These are phyloP conservation scores for Rubia peregrina DNA, from an alignment of 305 asterid genomes.

Conservation along the genomic window DNA sequence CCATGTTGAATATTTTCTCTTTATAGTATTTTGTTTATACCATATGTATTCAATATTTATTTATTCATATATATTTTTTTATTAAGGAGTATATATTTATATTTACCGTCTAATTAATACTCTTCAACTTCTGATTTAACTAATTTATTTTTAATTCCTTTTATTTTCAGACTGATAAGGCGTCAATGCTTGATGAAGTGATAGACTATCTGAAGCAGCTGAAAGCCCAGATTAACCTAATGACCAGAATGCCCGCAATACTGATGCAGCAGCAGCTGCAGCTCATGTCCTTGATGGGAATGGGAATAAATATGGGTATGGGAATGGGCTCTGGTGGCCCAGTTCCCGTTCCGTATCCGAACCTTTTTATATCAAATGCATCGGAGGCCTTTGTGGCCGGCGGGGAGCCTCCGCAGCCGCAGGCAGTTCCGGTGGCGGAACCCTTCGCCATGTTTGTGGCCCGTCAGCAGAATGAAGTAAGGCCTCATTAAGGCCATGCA, in stretches of 20 bases:
- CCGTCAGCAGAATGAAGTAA: slow-evolving; percentile 50
- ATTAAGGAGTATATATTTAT: too few relatives aligned
- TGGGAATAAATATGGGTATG: slow-evolving; percentile 46
- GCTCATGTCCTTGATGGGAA: slow-evolving; percentile 68
- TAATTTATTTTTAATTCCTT: background rate
- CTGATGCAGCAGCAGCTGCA: slow-evolving; percentile 72
- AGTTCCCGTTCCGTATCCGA: too few relatives aligned
- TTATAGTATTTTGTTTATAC: too few relatives aligned
- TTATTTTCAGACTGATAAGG: slow-evolving; percentile 62
- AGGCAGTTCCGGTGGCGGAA: slow-evolving; percentile 19
- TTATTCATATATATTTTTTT: too few relatives aligned
- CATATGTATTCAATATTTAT: too few relatives aligned
- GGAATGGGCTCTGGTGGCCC: slow-evolving; percentile 50
- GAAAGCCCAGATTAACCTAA: slow-evolving; percentile 63
- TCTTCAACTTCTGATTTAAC: too few relatives aligned
- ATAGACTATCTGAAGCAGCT: slow-evolving; percentile 72
- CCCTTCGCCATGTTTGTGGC: slow-evolving; percentile 42
- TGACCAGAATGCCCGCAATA: slow-evolving; percentile 60
- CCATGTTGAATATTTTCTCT: too few relatives aligned
- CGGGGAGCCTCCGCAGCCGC: background rate
- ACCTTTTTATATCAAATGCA: too few relatives aligned
- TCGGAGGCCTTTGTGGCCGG: too few relatives aligned
- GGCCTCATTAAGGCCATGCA: background rate
- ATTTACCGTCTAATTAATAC: too few relatives aligned
- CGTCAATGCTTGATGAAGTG: slow-evolving; percentile 89